A percentile compares a stretch with the other conserved stretches of the same genome.
phyloP scores from a whole-genome alignment of 129 eudicot species.

The carrot (Daucus carota) region DH1_v3.0 NC_030382.2:50459001-50459500 shows the following conservation, averaged over 20 bases:
- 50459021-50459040: slow-evolving; percentile 21
- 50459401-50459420: no score
- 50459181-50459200: slow-evolving; percentile 89
- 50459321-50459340: neutral
- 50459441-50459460: no score
- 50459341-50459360: neutral
- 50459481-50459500: no score
- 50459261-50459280: slow-evolving; percentile 32
- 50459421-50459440: no score
- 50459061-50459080: slow-evolving; percentile 61
- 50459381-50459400: neutral
- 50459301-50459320: neutral
- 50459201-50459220: slow-evolving; percentile 86
- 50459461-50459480: no score
- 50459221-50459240: slow-evolving; percentile 75
- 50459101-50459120: slow-evolving; percentile 51
- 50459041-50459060: slow-evolving; percentile 56
- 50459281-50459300: neutral
- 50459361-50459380: neutral
- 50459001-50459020: slow-evolving; percentile 39
- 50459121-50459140: slow-evolving; percentile 71
- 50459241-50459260: slow-evolving; percentile 78
- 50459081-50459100: slow-evolving; percentile 51
- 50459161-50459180: slow-evolving; percentile 81
- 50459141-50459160: slow-evolving; percentile 76